Percentiles rank a stretch among this genome's conserved stretches.
phyloP scores from a whole-genome alignment of 2,329 filamentous ascomycete species.

The Fusarium sp. region DNA sequence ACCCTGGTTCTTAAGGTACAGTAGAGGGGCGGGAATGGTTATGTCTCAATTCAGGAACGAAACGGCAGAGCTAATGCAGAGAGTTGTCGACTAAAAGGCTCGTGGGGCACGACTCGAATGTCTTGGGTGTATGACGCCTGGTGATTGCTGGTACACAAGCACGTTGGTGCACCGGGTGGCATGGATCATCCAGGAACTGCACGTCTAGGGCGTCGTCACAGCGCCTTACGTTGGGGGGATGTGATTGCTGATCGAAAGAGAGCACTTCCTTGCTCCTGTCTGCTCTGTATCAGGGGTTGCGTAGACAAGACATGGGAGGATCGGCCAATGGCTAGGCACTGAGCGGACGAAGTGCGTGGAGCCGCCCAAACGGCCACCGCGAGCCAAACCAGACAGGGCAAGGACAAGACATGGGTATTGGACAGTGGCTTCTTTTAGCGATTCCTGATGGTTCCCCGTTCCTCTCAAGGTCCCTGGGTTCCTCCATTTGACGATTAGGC shows the following conservation, averaged over 20 bases:
- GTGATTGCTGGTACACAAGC: conserved; percentile 40
- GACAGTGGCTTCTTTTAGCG: conserved; percentile 37
- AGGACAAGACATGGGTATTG: conserved; percentile 34
- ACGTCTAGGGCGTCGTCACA: conserved; percentile 42
- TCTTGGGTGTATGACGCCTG: conserved; percentile 39
- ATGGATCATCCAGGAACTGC: conserved; percentile 44
- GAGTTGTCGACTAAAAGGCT: conserved; percentile 36
- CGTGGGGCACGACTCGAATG: conserved; percentile 38
- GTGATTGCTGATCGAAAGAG: conserved; percentile 41
- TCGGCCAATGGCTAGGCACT: conserved; percentile 40
- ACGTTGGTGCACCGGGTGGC: conserved; percentile 29
- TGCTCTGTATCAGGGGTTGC: conserved; percentile 28
- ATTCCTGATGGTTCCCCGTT: conserved; percentile 26
- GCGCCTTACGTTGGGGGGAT: conserved; percentile 35
- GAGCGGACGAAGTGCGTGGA: conserved; percentile 33
- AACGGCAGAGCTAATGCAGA: conserved; percentile 39
- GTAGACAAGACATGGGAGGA: conserved; percentile 28
- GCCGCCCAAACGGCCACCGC: conserved; percentile 35
- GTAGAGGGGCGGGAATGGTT: conserved; percentile 48
- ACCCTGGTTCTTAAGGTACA: conserved; percentile 43
- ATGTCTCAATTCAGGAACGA: conserved; percentile 57
- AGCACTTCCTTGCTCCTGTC: conserved; percentile 25
- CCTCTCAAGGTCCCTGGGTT: conserved; percentile 29
- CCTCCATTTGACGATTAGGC: conserved; percentile 35
- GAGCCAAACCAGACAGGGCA: conserved; percentile 41